These are phyloP conservation scores for Gossypium raimondii DNA, from an alignment of 345 rosid genomes.

Conservation along the genomic window DNA sequence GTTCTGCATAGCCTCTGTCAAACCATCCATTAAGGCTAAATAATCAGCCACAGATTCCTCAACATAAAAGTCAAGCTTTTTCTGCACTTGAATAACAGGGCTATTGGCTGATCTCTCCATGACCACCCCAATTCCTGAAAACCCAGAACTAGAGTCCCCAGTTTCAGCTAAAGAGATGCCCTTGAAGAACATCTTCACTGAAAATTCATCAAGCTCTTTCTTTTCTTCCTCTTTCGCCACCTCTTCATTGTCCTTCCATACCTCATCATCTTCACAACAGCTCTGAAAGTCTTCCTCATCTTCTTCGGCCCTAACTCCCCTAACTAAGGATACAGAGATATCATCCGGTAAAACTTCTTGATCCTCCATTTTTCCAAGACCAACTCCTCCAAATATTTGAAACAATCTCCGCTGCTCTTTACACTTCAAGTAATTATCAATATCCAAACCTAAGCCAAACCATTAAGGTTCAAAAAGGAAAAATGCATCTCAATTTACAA, in stretches of 20 bases:
- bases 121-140: conserved; percentile 84
- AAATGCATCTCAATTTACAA: conserved; percentile 22
- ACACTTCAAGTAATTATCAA: conserved; percentile 23
- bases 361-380: conserved; percentile 46
- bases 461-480: conserved; percentile 7
- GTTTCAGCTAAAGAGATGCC: conserved; percentile 59
- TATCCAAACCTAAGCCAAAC: conserved; percentile 18
- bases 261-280: conserved; percentile 90
- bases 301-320: conserved; percentile 48
- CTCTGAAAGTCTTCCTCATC: conserved; percentile 93
- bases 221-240: conserved; percentile 35
- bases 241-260: conserved; percentile 76
- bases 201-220: conserved; percentile 58
- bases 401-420: background rate
- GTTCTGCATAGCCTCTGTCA: conserved; percentile 60
- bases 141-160: conserved; percentile 59
- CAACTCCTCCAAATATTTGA: conserved; percentile 2
- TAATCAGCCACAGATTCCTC: conserved; percentile 83
- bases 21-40: conserved; percentile 87
- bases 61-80: conserved; percentile 78
- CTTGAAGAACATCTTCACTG: conserved; percentile 82
- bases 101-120: conserved; percentile 54
- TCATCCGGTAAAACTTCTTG: conserved; percentile 29
- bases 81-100: conserved; percentile 76
- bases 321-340: conserved; percentile 30